Base-by-base conservation (phyloP, 192 early-diverging fungal genomes). In the Backusella luteola region DNA sequence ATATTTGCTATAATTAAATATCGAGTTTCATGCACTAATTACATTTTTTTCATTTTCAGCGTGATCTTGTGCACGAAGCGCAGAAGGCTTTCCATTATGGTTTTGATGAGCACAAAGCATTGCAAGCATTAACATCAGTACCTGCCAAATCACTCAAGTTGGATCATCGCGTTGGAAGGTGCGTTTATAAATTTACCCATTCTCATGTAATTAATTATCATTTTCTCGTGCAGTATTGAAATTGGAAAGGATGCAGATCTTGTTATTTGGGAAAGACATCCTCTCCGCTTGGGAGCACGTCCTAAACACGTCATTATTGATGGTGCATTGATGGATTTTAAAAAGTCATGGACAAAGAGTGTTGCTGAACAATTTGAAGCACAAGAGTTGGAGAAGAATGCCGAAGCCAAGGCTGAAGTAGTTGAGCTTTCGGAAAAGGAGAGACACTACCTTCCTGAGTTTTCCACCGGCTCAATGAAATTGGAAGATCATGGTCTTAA, bases 181-280 rank as follows among this genome's bases (percentile, higher is more conserved):
- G 34, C 46, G 29, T 23, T 53, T 26, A 42, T 6, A n/a, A 0
- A 26, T 44, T 71, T 1, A 29, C n/a, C 3, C 4, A 23, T 36
- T 7, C 0, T 26, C 36, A 42, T 26, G 19, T 32, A 29, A 2
- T 4, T 71, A 71, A n/a, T 32, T 12, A 44, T 17, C 15, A 44
- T 49, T 38, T 68, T 34, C 11, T 34, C 34, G 14, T 44, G 4
- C 23, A 75, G 79, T 17, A 53, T 92, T 56, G 71, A 38, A 34
- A 42, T 69, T 11, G 90, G 89, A 29, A 89, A 84, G 66, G 91
- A 92, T 79, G 91, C 91, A 6, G 91, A 92, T 76, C 63, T 90
- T n/a, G 89, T 92, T 6, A 81, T 92, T 56, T 92, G 91, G 91
- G 84, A 90, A 74, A 83, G 84, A 38, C 83, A 91, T 76, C 91